Conservation (phyloP, 108 stramenopile genomes). For the Chaetoceros tenuissimus region DNA sequence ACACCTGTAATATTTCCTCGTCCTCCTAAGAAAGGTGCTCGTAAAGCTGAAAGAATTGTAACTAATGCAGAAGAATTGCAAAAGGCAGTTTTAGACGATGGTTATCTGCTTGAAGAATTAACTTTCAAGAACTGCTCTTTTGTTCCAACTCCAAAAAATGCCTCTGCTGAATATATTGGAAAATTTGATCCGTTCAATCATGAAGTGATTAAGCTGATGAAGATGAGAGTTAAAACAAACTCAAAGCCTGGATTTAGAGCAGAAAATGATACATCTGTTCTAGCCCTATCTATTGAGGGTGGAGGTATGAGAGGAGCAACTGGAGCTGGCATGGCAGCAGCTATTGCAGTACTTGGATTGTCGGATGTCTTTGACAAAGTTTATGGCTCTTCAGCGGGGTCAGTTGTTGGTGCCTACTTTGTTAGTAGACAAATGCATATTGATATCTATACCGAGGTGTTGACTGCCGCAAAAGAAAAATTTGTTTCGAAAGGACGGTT, state of each 20-base stretch:
- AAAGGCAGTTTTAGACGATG: conserved; percentile 36
- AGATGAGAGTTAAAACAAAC: conserved; percentile 26
- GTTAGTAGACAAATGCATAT: conserved; percentile 64
- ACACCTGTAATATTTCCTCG: too few species aligned
- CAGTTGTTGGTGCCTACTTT: conserved; percentile 72
- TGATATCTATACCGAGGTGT: conserved; percentile 68
- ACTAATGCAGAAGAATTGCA: conserved; percentile 45
- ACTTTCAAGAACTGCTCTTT: conserved; percentile 20
- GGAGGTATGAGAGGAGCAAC: conserved; percentile 77
- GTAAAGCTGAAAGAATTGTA: too few species aligned
- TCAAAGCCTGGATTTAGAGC: conserved; percentile 52
- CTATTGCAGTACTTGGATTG: conserved; percentile 63
- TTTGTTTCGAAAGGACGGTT: conserved; percentile 60
- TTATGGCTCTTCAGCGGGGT: conserved; percentile 73
- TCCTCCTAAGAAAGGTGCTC: too few species aligned
- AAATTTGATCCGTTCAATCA: conserved; percentile 45
- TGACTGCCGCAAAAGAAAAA: conserved; percentile 45
- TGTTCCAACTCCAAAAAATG: too few species aligned
- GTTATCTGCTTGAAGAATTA: conserved; percentile 29
- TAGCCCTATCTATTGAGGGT: conserved; percentile 84
- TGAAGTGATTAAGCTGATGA: conserved; percentile 55
- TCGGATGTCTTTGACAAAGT: conserved; percentile 61
- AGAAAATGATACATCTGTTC: conserved; percentile 31
- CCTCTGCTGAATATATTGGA: too few species aligned
- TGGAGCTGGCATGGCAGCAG: conserved; percentile 71